A percentile compares a stretch with the other conserved stretches of the same genome.
phyloP scores from a whole-genome alignment of 805 yeast species.

The Schwanniomyces vanrijiae region DNA sequence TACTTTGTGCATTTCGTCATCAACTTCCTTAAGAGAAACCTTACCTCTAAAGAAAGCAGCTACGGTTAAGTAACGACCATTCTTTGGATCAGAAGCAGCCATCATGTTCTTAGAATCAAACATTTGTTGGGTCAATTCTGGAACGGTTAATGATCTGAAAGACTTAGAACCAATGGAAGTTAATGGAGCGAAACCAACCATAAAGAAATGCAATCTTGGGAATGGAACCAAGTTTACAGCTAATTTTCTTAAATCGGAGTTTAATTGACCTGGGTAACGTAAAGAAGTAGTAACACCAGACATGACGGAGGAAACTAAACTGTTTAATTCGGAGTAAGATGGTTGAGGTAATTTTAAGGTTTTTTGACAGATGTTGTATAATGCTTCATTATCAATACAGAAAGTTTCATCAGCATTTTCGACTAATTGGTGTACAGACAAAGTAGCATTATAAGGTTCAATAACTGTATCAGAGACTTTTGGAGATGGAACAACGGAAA shows the following conservation, averaged over 20 bases:
- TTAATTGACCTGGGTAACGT: slow-evolving; percentile 93
- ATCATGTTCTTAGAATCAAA: slow-evolving; percentile 91
- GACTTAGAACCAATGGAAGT: slow-evolving; percentile 78
- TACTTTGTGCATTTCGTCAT: slow-evolving; percentile 85
- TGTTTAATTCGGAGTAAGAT: slow-evolving; percentile 73
- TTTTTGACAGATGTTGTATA: slow-evolving; percentile 84
- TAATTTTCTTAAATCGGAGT: slow-evolving; percentile 87
- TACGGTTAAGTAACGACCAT: slow-evolving; percentile 88
- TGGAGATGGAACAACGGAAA: slow-evolving; percentile 90
- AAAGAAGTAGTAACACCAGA: slow-evolving; percentile 92
- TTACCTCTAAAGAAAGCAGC: slow-evolving; percentile 95
- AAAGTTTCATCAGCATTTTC: slow-evolving; percentile 91
- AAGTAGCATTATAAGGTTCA: slow-evolving; percentile 92
- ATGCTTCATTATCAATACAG: slow-evolving; percentile 93
- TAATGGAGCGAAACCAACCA: slow-evolving; percentile 93
- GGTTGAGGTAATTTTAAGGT: slow-evolving; percentile 83
- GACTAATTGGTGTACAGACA: slow-evolving; percentile 87
- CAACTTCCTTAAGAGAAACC: slow-evolving; percentile 89
- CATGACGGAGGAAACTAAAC: slow-evolving; percentile 87
- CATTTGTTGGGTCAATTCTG: slow-evolving; percentile 91
- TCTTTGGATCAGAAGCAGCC: slow-evolving; percentile 92
- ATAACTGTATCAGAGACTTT: slow-evolving; percentile 91
- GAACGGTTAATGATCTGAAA: slow-evolving; percentile 82
- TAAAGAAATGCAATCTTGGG: slow-evolving; percentile 93
- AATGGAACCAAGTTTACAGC: slow-evolving; percentile 95